Conservation (phyloP, 2,329 filamentous ascomycete genomes). For the Ceratocystis papillata region DNA sequence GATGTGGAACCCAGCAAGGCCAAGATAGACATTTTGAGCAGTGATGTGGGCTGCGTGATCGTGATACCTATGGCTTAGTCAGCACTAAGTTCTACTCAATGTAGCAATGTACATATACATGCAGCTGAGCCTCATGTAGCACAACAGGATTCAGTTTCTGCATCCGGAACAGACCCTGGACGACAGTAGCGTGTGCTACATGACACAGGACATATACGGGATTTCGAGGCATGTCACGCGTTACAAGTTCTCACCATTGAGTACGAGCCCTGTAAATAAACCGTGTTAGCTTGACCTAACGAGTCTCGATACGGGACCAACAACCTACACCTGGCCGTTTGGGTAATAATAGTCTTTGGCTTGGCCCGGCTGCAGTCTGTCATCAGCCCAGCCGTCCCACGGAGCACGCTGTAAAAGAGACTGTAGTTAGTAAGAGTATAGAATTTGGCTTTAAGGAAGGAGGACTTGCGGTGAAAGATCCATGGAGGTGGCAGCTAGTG, state of each 20-base stretch:
- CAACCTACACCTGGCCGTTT: constrained; percentile 36
- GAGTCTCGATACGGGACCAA: not conserved
- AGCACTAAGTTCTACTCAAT: not conserved
- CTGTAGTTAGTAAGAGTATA: not conserved
- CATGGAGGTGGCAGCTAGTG: constrained; percentile 45
- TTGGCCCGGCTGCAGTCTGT: constrained; percentile 40
- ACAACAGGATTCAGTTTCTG: not conserved
- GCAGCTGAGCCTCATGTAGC: not conserved
- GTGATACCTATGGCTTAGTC: constrained; percentile 35
- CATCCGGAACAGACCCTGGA: not conserved
- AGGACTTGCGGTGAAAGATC: constrained; percentile 35
- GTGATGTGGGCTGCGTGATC: constrained; percentile 38
- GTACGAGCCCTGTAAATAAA: constrained; percentile 35
- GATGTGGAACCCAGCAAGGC: constrained; percentile 47
- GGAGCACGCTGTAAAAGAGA: constrained; percentile 30
- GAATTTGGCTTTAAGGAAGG: not conserved
- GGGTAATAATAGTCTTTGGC: constrained; percentile 55
- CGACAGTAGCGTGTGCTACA: not conserved
- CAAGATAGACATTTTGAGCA: constrained; percentile 45
- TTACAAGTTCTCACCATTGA: constrained; percentile 35
- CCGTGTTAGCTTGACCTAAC: not conserved
- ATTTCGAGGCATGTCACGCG: not conserved
- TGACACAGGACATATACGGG: not conserved
- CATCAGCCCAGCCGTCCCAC: constrained; percentile 43
- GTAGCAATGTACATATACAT: not conserved